Conservation (phyloP, 2,329 filamentous ascomycete species). For the Penicillium verrucosum region DNA sequence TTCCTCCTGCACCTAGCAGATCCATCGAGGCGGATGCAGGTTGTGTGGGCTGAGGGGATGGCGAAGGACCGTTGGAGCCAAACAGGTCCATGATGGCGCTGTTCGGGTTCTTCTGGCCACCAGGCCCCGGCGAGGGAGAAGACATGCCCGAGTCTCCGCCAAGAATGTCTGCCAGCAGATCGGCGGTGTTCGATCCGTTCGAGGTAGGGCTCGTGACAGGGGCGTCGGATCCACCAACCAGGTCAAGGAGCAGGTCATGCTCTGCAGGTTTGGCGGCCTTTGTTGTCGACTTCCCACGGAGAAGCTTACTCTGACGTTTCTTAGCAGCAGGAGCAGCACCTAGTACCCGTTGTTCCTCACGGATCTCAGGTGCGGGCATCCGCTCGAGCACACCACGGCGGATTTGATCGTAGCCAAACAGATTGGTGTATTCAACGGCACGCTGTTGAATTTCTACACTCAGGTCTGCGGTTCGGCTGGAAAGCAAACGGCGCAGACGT, state of each 20-base stretch:
- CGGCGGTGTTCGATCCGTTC: slow-evolving; percentile 70
- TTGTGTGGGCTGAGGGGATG: slow-evolving; percentile 49
- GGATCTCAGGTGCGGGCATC: slow-evolving; percentile 96
- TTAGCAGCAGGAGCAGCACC: slow-evolving; percentile 72
- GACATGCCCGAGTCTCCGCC: slow-evolving; percentile 63
- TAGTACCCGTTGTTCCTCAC: slow-evolving; percentile 87
- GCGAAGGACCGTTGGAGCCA: slow-evolving; percentile 47
- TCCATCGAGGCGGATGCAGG: slow-evolving; percentile 42
- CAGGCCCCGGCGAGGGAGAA: slow-evolving; percentile 54
- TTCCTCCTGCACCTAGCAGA: slow-evolving; percentile 42
- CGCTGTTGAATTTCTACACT: slow-evolving; percentile 96
- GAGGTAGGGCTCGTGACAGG: slow-evolving; percentile 55
- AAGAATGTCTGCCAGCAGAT: slow-evolving; percentile 87
- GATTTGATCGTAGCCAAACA: slow-evolving; percentile 88
- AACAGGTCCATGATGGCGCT: slow-evolving; percentile 91
- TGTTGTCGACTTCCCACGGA: slow-evolving; percentile 73
- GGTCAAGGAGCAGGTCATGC: slow-evolving; percentile 83
- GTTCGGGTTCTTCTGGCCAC: slow-evolving; percentile 40
- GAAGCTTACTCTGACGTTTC: slow-evolving; percentile 59
- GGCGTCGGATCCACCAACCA: slow-evolving; percentile 77
- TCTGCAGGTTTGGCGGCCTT: slow-evolving; percentile 77
- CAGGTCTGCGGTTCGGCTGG: slow-evolving; percentile 76
- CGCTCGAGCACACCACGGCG: slow-evolving; percentile 88
- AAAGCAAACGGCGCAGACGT: slow-evolving; percentile 73
- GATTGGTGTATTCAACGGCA: slow-evolving; percentile 89